Percentiles rank a stretch among this genome's conserved stretches.
phyloP scores from a whole-genome alignment of 495 filamentous ascomycete species.

The Hypoxylon subgilvum region DNA sequence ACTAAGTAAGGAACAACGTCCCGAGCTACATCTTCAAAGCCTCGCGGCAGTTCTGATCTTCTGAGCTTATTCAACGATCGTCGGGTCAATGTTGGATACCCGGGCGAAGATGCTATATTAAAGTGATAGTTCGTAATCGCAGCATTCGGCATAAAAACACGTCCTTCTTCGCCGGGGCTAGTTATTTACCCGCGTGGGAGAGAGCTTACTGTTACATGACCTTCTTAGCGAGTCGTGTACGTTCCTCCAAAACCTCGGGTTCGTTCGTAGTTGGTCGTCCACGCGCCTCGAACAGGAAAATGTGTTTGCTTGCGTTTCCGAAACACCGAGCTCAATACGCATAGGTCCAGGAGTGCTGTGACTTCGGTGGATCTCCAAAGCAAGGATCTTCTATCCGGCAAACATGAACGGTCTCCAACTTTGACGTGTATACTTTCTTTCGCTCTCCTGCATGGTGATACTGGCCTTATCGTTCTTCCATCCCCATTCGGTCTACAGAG shows the following conservation, averaged over 20 bases:
- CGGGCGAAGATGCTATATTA: constrained; percentile 29
- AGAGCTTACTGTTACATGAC: constrained; percentile 36
- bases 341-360: constrained; percentile 9
- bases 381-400: constrained; percentile 23
- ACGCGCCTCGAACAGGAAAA: constrained; percentile 12
- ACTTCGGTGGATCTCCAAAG: constrained; percentile 20
- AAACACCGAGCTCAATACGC: constrained; percentile 36
- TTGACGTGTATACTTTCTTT: constrained; percentile 8
- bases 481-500: constrained; percentile 27
- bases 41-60: constrained; percentile 38
- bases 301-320: constrained; percentile 20
- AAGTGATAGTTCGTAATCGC: constrained; percentile 23
- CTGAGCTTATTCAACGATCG: constrained; percentile 22
- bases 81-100: constrained; percentile 20
- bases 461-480: constrained; percentile 5
- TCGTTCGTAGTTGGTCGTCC: constrained; percentile 11
- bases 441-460: constrained; percentile 8
- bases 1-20: constrained; percentile 26
- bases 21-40: constrained; percentile 19
- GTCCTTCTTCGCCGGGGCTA: constrained; percentile 19
- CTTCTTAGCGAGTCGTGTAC: constrained; percentile 16
- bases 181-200: constrained; percentile 34
- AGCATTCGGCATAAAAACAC: constrained; percentile 22
- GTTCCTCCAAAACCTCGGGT: constrained; percentile 7
- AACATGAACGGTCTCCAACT: neutral